These are phyloP conservation scores for Xylaria flabelliformis DNA, from an alignment of 495 filamentous ascomycete species.

Conservation along the genomic window DNA sequence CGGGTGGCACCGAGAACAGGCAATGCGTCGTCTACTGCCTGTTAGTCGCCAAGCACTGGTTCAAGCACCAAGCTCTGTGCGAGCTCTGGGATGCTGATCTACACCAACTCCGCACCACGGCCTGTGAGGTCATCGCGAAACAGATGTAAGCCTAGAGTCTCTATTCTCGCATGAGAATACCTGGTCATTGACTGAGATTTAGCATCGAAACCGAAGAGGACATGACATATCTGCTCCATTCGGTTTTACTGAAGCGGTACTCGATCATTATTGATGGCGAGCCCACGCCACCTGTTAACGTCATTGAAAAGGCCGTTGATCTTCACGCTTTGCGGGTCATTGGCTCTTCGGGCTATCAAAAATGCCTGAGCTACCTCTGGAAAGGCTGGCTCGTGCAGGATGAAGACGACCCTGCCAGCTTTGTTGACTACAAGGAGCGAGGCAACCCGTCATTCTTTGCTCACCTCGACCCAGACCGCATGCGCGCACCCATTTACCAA, in stretches of 20 bases:
- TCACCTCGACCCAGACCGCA: conserved; percentile 91
- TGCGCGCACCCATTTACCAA: conserved; percentile 91
- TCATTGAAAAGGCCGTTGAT: conserved; percentile 89
- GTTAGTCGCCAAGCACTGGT: conserved; percentile 90
- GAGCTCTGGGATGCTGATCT: conserved; percentile 94
- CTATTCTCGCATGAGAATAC: background rate
- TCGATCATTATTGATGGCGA: conserved; percentile 75
- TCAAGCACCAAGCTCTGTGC: conserved; percentile 74
- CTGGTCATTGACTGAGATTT: background rate
- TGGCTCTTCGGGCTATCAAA: conserved; percentile 92
- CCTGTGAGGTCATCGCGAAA: conserved; percentile 97
- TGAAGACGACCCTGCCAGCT: conserved; percentile 82
- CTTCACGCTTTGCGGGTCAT: conserved; percentile 88
- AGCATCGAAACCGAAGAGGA: conserved; percentile 82
- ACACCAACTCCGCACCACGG: conserved; percentile 75
- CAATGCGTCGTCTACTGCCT: conserved; percentile 84
- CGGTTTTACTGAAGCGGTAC: conserved; percentile 89
- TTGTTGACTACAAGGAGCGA: conserved; percentile 81
- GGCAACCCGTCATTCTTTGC: conserved; percentile 73
- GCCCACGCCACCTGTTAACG: conserved; percentile 78
- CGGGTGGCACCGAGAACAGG: conserved; percentile 75
- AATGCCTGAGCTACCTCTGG: conserved; percentile 90
- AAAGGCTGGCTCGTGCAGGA: conserved; percentile 95
- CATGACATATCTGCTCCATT: conserved; percentile 74
- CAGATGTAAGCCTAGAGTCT: conserved; percentile 54